Conservation (phyloP, 2,329 filamentous ascomycete species). For the Pyrenochaeta sp. region DNA sequence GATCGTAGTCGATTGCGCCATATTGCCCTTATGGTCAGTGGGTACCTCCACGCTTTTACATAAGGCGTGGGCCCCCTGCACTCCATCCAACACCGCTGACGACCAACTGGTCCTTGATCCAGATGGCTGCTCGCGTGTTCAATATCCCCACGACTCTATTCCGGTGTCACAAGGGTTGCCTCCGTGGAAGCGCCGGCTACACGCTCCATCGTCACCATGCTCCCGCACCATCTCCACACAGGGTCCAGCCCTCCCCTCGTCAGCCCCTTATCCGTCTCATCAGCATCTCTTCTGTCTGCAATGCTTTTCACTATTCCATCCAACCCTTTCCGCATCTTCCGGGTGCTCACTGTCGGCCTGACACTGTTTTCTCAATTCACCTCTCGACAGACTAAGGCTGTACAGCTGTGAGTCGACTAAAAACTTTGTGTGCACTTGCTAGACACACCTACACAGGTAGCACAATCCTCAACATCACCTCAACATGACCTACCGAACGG, state of each 20-base stretch:
- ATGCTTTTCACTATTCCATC: not conserved
- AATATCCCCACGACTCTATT: conserved; percentile 1
- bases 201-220: not conserved
- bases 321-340: not conserved
- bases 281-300: not conserved
- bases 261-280: not conserved
- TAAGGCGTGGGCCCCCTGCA: conserved; percentile 17
- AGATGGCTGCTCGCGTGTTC: conserved; percentile 5
- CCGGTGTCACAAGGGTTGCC: conserved; percentile 1
- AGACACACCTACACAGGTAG: not conserved
- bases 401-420: conserved; percentile 8
- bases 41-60: conserved; percentile 33
- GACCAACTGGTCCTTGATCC: not conserved
- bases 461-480: not conserved
- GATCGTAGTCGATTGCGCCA: conserved; percentile 34
- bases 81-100: conserved; percentile 1
- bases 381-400: conserved; percentile 1
- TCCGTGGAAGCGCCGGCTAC: conserved; percentile 1
- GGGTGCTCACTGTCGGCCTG: not conserved
- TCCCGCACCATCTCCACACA: not conserved
- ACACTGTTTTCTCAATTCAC: not conserved
- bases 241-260: not conserved
- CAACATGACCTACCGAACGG: not conserved
- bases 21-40: conserved; percentile 17
- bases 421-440: conserved; percentile 10